phyloP scores from a whole-genome alignment of 441 rosid genomes.

The Erodium trifolium region DNA sequence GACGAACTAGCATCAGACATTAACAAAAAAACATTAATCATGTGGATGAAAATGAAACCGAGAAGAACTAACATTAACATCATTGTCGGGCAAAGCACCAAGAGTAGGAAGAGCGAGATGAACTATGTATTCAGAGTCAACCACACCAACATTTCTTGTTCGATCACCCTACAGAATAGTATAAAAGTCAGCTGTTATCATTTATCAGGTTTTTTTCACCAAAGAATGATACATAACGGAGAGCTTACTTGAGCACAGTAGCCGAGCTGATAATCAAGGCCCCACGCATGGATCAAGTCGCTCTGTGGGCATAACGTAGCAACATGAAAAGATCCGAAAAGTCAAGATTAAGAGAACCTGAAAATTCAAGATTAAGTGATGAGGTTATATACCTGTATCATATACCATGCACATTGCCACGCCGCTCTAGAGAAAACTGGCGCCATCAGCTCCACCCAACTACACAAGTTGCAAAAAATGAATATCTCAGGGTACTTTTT shows the following conservation, averaged over 20 bases:
- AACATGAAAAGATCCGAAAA: not conserved
- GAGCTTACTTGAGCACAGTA: conserved; percentile 72
- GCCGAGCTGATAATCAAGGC: conserved; percentile 72
- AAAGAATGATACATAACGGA: not conserved
- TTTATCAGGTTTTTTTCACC: not conserved
- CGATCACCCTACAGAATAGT: conserved; percentile 59
- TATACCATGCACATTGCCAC: conserved; percentile 84
- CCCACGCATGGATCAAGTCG: conserved; percentile 94
- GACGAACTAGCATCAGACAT: not conserved
- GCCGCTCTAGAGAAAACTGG: conserved; percentile 87
- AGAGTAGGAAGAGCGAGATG: conserved; percentile 76
- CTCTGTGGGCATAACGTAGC: conserved; percentile 37
- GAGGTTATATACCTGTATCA: conserved; percentile 61
- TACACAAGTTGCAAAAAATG: conserved; percentile 20
- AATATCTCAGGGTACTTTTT: too few species aligned
- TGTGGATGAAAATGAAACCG: not conserved
- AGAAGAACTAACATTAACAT: conserved; percentile 27
- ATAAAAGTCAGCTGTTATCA: conserved; percentile 9
- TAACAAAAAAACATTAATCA: not conserved
- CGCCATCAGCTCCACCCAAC: conserved; percentile 98
- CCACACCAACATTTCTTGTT: conserved; percentile 70
- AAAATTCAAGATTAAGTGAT: not conserved
- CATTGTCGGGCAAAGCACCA: conserved; percentile 36
- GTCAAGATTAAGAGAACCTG: not conserved
- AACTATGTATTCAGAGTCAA: conserved; percentile 75